phyloP scores from a whole-genome alignment of 208 protist genomes.

The Zelonia costaricensis region DNA sequence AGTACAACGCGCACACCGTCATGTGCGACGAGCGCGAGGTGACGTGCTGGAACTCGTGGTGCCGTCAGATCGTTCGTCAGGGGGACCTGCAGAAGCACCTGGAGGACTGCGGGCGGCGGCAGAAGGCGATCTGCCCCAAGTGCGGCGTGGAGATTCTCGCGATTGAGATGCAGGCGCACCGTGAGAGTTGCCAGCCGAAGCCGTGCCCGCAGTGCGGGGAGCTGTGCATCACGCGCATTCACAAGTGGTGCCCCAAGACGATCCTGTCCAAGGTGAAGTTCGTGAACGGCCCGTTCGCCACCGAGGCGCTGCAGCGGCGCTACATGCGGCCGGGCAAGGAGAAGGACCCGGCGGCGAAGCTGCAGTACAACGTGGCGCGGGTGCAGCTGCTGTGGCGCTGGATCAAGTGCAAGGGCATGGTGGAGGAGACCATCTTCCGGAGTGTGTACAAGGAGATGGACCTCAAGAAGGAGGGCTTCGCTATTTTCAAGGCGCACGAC shows the following conservation, averaged over 20 bases:
- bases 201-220: slow-evolving; percentile 73
- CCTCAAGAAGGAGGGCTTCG: slow-evolving; percentile 85
- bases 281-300: slow-evolving; percentile 67
- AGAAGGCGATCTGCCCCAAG: slow-evolving; percentile 79
- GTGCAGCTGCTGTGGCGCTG: slow-evolving; percentile 87
- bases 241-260: slow-evolving; percentile 74
- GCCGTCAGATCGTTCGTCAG: slow-evolving; percentile 78
- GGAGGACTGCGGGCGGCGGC: slow-evolving; percentile 73
- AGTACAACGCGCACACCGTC: slow-evolving; percentile 87
- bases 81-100: slow-evolving; percentile 72
- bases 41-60: slow-evolving; percentile 90
- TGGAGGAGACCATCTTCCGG: slow-evolving; percentile 83
- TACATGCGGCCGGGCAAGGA: slow-evolving; percentile 37
- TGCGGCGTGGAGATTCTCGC: slow-evolving; percentile 71
- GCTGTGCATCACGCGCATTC: slow-evolving; percentile 83
- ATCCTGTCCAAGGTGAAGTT: slow-evolving; percentile 34
- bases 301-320: slow-evolving; percentile 41
- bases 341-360: slow-evolving; percentile 17
- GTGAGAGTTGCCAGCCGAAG: slow-evolving; percentile 73
- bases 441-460: slow-evolving; percentile 88
- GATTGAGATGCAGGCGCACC: slow-evolving; percentile 69
- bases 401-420: slow-evolving; percentile 73
- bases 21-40: slow-evolving; percentile 89
- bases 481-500: slow-evolving; percentile 86
- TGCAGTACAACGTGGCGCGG: slow-evolving; percentile 67